Evolutionary conservation across 257 asterid genomes (phyloP).

Genomic region (Salvia rosmarinus): DNA sequence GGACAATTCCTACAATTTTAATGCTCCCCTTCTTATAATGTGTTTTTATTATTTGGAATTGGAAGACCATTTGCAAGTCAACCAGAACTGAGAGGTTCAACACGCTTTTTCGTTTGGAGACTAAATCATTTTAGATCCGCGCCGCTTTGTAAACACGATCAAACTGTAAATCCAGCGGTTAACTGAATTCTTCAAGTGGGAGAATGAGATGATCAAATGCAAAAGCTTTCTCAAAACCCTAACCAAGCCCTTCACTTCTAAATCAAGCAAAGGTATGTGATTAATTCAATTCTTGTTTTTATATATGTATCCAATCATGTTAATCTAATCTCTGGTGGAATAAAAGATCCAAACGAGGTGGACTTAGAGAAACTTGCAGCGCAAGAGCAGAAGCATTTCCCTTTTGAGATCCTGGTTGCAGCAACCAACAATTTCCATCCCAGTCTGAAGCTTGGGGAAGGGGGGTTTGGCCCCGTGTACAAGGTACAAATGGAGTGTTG

Average conservation of each 20-base stretch:
- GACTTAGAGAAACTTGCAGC: slow-evolving; percentile 79
- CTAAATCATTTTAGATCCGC: too few species aligned
- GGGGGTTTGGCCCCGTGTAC: slow-evolving; percentile 49
- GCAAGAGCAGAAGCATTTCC: slow-evolving; percentile 68
- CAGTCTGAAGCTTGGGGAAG: slow-evolving; percentile 47
- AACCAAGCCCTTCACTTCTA: slow-evolving; percentile 45
- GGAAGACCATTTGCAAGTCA: too few species aligned
- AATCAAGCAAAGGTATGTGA: slow-evolving; percentile 47
- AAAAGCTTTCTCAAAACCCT: slow-evolving; percentile 41
- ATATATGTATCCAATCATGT: background rate
- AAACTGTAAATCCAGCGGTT: too few species aligned
- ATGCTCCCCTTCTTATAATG: too few species aligned
- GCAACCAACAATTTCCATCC: slow-evolving; percentile 43
- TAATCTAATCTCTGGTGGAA: slow-evolving; percentile 17
- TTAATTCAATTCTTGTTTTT: background rate
- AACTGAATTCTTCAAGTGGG: too few species aligned
- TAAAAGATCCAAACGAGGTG: slow-evolving; percentile 56
- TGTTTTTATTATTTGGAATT: too few species aligned
- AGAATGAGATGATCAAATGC: slow-evolving; percentile 59
- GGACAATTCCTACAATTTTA: too few species aligned
- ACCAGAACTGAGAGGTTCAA: too few species aligned
- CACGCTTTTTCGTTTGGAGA: too few species aligned
- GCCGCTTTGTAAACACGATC: too few species aligned
- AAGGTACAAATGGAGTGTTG: slow-evolving; percentile 42
- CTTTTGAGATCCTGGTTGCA: slow-evolving; percentile 47